Evolutionary conservation across 1,284 basidiomycete species (phyloP), one percentile per base, ranked within the genome.

Genomic region (Mycena citricolor): DNA sequence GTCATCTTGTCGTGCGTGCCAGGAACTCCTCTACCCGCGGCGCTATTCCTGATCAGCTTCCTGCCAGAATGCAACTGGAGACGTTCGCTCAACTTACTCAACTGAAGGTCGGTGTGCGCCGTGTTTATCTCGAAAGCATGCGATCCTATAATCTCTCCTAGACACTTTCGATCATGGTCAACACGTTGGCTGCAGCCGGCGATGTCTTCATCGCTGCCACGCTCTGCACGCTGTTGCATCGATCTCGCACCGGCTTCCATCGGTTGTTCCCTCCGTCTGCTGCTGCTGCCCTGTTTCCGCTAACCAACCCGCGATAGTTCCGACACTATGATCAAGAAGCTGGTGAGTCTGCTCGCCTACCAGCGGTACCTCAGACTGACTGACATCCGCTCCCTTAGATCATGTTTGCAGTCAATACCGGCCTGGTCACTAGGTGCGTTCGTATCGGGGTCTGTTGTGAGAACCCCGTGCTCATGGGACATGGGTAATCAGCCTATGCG

Each of bases 161-260:
- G 55, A 38, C 40, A 4, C 62, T 81, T 11, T 76, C 78, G 0
- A 74, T 76, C 51, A 46, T 68, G 20, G 67, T 81, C 35, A 82
- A 80, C 47, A 70, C 65, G 0, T 63, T 77, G 12, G 70, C 76
- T 0, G 77, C 76, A 0, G 72, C 67, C 4, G 71, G 73, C 2
- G 79, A 82, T 42, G 63, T 79, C 6, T 53, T 76, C 21, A 81
- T 82, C 31, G 74, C 80, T 0, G 56, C 57, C 8, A 62, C 67
- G 14, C 68, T 83, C 20, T 79, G 76, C 55, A 64, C 56, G 4
- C 60, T 81, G 25, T 64, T 83, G 12, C 73, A 76, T 42, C 60
- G 52, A 11, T 77, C 76, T 1, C 66, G 78, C 20, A 79, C 77
- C 7, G 76, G 77, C 3, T 79, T 80, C 59, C 60, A 62, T 14